Conservation (phyloP, 805 yeast species). For the Schwanniomyces occidentalis region DNA sequence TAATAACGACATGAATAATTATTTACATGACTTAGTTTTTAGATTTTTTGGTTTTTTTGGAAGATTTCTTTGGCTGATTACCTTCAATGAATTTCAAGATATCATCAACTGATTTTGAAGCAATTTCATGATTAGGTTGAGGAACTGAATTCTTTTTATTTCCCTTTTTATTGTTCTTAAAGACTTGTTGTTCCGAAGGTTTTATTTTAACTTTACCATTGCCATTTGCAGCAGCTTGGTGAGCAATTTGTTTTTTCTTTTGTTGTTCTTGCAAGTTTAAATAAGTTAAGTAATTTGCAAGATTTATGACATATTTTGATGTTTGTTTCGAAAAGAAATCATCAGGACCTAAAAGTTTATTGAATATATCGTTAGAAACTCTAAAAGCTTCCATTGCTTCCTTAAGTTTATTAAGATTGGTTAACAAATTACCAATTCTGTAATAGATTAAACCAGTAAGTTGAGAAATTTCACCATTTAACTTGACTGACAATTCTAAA, state of each 20-base stretch:
- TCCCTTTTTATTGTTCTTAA: slow-evolving; percentile 12
- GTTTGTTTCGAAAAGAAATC: slow-evolving; percentile 69
- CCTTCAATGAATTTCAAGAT: slow-evolving; percentile 74
- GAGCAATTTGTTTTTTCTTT: slow-evolving; percentile 21
- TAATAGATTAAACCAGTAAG: slow-evolving; percentile 66
- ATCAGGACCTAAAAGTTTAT: slow-evolving; percentile 61
- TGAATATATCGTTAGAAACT: slow-evolving; percentile 58
- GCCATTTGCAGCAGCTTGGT: slow-evolving; percentile 16
- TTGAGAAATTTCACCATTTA: slow-evolving; percentile 60
- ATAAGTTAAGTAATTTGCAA: slow-evolving; percentile 49
- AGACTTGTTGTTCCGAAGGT: slow-evolving; percentile 12
- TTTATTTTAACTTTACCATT: slow-evolving; percentile 19
- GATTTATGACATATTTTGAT: slow-evolving; percentile 59
- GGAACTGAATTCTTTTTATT: slow-evolving; percentile 16
- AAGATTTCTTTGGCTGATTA: slow-evolving; percentile 21
- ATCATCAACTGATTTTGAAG: slow-evolving; percentile 69
- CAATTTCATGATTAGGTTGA: slow-evolving; percentile 52
- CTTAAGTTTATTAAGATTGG: slow-evolving; percentile 50
- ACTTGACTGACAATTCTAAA: slow-evolving; percentile 46
- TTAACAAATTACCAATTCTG: slow-evolving; percentile 53
- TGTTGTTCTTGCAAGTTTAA: slow-evolving; percentile 41
- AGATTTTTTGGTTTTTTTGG: slow-evolving; percentile 9
- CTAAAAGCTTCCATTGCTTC: slow-evolving; percentile 58
- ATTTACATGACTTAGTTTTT: slow-evolving; percentile 8
- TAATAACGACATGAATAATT: no score